phyloP scores from a whole-genome alignment of 2,329 filamentous ascomycete species.

The Diaporthe ilicicola region DNA sequence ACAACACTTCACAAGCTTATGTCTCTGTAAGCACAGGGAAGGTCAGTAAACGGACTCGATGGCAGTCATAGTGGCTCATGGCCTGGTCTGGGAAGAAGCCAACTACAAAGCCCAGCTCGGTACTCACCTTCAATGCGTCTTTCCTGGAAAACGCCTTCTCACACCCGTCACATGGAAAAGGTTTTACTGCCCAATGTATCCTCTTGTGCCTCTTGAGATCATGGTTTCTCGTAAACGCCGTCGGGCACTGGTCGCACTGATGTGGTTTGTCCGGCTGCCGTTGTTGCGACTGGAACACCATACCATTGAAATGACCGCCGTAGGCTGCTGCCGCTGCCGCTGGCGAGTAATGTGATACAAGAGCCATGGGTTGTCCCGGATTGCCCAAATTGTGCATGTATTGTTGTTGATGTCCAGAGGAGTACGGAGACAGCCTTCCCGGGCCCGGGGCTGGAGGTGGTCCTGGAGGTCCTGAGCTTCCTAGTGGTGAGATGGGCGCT shows the following conservation, averaged over 20 bases:
- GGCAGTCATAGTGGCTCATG: no score
- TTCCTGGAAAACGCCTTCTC: slow-evolving; percentile 98
- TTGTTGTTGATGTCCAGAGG: slow-evolving; percentile 52
- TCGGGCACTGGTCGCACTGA: slow-evolving; percentile 90
- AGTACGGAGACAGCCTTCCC: slow-evolving; percentile 40
- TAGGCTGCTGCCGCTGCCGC: slow-evolving; percentile 44
- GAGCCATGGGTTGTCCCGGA: slow-evolving; percentile 74
- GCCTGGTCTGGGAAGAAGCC: background rate
- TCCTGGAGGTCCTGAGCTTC: slow-evolving; percentile 27
- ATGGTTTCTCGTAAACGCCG: slow-evolving; percentile 96
- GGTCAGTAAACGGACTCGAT: slow-evolving; percentile 12
- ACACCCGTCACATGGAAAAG: slow-evolving; percentile 89
- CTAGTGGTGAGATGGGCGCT: slow-evolving; percentile 45
- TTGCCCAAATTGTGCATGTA: slow-evolving; percentile 79
- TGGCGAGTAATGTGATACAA: slow-evolving; percentile 55
- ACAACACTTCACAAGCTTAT: slow-evolving; percentile 72
- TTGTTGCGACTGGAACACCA: slow-evolving; percentile 53
- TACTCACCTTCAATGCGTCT: slow-evolving; percentile 90
- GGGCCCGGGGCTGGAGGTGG: slow-evolving; percentile 14
- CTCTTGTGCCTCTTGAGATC: slow-evolving; percentile 95
- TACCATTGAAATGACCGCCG: slow-evolving; percentile 40
- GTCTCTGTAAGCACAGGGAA: slow-evolving; percentile 54
- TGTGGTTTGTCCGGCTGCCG: slow-evolving; percentile 82
- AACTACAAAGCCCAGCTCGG: background rate
- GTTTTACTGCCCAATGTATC: slow-evolving; percentile 95